phyloP scores from a whole-genome alignment of 2,329 filamentous ascomycete genomes.

The Corinectria fuckeliana region DNA sequence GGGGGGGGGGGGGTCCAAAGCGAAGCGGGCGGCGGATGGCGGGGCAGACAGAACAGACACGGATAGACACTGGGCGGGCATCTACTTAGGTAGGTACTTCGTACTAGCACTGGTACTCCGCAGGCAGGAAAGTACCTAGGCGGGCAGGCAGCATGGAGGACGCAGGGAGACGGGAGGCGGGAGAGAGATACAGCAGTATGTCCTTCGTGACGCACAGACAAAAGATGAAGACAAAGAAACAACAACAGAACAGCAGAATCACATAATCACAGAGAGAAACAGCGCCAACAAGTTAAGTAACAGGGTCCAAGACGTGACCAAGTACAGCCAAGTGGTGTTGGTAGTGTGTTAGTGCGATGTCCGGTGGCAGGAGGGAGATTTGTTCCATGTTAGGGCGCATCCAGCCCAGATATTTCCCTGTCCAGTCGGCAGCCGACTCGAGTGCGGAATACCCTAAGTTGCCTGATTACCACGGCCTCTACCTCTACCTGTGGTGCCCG shows the following conservation, averaged over 20 bases:
- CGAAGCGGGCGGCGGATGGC: slow-evolving; percentile 39
- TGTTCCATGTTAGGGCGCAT: background rate
- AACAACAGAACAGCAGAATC: no score
- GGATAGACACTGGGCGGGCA: background rate
- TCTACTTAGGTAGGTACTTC: background rate
- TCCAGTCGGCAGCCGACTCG: background rate
- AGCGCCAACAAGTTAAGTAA: background rate
- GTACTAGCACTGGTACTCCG: slow-evolving; percentile 1
- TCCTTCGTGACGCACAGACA: no score
- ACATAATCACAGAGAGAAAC: no score
- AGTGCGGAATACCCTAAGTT: background rate
- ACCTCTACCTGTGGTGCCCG: background rate
- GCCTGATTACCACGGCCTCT: background rate
- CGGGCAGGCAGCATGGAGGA: no score
- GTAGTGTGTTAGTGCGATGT: background rate
- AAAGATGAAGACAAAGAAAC: no score
- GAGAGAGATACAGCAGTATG: no score
- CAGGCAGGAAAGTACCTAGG: no score
- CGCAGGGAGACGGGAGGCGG: no score
- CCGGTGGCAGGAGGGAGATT: background rate
- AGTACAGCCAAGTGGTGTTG: background rate
- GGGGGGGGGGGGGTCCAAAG: slow-evolving; percentile 28
- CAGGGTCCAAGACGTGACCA: background rate
- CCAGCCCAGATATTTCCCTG: background rate
- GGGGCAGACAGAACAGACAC: slow-evolving; percentile 34